phyloP scores from a whole-genome alignment of 257 asterid genomes.

The Penstemon eatonii region DNA sequence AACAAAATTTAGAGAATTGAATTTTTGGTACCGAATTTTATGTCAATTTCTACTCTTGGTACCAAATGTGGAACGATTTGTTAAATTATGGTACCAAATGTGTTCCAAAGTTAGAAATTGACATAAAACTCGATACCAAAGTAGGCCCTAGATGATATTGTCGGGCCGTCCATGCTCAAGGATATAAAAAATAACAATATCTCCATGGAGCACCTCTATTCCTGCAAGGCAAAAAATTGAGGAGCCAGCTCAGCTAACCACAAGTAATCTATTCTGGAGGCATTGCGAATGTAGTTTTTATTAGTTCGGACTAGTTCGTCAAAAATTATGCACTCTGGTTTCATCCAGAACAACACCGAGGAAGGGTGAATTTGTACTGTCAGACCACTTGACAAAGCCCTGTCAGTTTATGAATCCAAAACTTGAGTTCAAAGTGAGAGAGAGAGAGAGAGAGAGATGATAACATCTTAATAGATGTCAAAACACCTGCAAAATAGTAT shows the following conservation, averaged over 20 bases:
- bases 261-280: constrained; percentile 72
- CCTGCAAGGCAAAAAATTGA: constrained; percentile 57
- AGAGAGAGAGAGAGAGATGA: constrained; percentile 10
- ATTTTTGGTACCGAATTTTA: too few species aligned
- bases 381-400: constrained; percentile 86
- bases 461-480: constrained; percentile 8
- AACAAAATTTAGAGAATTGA: too few species aligned
- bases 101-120: too few species aligned
- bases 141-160: too few species aligned
- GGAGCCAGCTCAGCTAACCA: constrained; percentile 96
- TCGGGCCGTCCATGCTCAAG: too few species aligned
- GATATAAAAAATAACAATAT: background rate
- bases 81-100: too few species aligned
- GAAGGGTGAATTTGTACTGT: constrained; percentile 91
- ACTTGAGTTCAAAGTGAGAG: constrained; percentile 5
- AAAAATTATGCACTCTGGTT: constrained; percentile 87
- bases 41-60: too few species aligned
- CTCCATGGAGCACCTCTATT: constrained; percentile 32
- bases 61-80: too few species aligned
- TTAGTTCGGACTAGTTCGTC: constrained; percentile 76
- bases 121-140: too few species aligned
- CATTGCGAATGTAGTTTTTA: constrained; percentile 72
- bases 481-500: background rate
- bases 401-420: constrained; percentile 36
- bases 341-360: constrained; percentile 68